Evolutionary conservation across 31 red algal species (phyloP), one percentile per base, ranked within the genome.

Genomic region (Endocladia muricata): DNA sequence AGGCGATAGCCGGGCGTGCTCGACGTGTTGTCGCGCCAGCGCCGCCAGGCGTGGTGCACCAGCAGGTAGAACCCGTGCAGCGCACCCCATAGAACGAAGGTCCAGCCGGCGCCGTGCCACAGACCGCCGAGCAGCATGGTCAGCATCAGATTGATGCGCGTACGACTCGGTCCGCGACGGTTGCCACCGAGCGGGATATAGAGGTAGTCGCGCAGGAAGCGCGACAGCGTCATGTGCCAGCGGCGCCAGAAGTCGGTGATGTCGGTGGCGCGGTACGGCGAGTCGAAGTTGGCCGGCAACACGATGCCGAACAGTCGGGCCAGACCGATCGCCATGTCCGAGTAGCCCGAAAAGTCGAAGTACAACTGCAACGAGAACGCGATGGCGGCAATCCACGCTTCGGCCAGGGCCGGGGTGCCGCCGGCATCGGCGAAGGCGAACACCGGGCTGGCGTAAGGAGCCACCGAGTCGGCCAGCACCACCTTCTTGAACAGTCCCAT

Each of bases 151-250:
- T 64, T 64, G 11, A 11, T 11, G 26, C 26, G 26, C 15, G 26
- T 17, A 21, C 26, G 13, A 13, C 13, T 28, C 15, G 13, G 13
- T 23, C 60, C 60, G 15, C 15, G 15, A 21, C 60, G 15, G 26
- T 64, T 64, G 11, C 60, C 60, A 64, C 60, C 60, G 11, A 64
- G 26, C 15, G 60, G 60, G 15, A 64, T 25, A 64, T 64, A 64
- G 17, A 64, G n/a, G 26, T 64, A 64, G 26, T 64, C 60, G 13
- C 60, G 15, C 15, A 64, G 26, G 15, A 11, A 64, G 11, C 15
- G 13, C 11, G 60, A 64, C 25, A 64, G 26, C 13, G 60, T 21
- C 13, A 64, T 64, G 26, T 64, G 60, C 60, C 60, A 64, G 60
- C 60, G 60, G 13, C 25, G 60, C 60, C 60, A 64, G 26, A 64